Percentiles rank a stretch among this genome's conserved stretches.
Evolutionary conservation across 2,329 filamentous ascomycete species (phyloP).

Genomic region (Anthostomella pinea): DNA sequence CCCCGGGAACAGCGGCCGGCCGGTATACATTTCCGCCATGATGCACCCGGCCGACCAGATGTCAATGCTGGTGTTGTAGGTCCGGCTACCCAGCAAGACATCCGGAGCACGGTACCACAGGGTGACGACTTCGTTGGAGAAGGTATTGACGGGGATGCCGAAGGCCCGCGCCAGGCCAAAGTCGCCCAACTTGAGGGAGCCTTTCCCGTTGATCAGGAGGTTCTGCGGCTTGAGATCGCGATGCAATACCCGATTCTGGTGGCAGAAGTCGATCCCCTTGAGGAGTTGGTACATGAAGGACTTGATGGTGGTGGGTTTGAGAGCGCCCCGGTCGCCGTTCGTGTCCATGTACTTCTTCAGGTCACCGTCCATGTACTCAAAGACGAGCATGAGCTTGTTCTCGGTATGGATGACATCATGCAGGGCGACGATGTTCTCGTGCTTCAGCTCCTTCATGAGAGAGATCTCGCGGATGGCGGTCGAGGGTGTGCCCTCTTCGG

Average conservation of each 20-base stretch:
- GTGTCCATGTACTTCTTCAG: slow-evolving; percentile 99
- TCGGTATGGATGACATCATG: slow-evolving; percentile 99
- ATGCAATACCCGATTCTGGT: slow-evolving; percentile 94
- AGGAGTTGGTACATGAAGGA: slow-evolving; percentile 99
- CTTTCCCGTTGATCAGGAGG: slow-evolving; percentile 88
- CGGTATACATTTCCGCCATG: slow-evolving; percentile 99
- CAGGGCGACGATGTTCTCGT: slow-evolving; percentile 95
- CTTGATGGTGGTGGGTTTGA: slow-evolving; percentile 90
- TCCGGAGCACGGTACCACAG: slow-evolving; percentile 97
- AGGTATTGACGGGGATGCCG: slow-evolving; percentile 96
- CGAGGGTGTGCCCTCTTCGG: slow-evolving; percentile 94
- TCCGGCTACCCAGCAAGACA: slow-evolving; percentile 87
- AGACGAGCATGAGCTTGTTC: slow-evolving; percentile 99
- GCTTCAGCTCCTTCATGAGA: slow-evolving; percentile 98
- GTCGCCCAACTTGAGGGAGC: slow-evolving; percentile 87
- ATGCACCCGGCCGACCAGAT: slow-evolving; percentile 99
- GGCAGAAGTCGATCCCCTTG: slow-evolving; percentile 94
- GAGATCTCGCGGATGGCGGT: slow-evolving; percentile 98
- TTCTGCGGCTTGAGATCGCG: slow-evolving; percentile 96
- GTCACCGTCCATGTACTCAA: slow-evolving; percentile 98
- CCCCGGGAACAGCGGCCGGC: slow-evolving; percentile 89
- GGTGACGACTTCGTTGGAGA: slow-evolving; percentile 96
- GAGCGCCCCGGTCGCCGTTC: slow-evolving; percentile 80
- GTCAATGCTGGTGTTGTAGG: slow-evolving; percentile 99
- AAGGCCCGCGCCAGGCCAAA: slow-evolving; percentile 94